Evolutionary conservation across 2,329 filamentous ascomycete genomes (phyloP).

Genomic region (Neodidymelliopsis sp.): DNA sequence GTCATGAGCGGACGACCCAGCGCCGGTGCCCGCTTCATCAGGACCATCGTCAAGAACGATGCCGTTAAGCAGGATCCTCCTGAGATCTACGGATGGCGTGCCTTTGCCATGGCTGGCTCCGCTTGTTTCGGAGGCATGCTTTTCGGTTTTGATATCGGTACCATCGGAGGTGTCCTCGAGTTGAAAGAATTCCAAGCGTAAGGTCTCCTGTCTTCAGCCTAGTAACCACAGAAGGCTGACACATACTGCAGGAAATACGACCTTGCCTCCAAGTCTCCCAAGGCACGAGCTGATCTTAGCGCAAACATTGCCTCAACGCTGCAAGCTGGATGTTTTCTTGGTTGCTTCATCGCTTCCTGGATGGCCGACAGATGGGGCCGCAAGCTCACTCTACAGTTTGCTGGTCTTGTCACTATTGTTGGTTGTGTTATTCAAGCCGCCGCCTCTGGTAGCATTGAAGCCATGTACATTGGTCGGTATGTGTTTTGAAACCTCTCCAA

Average conservation of each 20-base stretch:
- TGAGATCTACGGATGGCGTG: constrained; percentile 75
- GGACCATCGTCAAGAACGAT: constrained; percentile 70
- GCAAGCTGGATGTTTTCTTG: constrained; percentile 72
- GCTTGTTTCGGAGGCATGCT: constrained; percentile 74
- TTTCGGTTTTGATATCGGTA: constrained; percentile 72
- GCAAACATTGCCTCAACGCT: constrained; percentile 76
- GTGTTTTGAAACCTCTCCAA: constrained; percentile 26
- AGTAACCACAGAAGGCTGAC: constrained; percentile 1
- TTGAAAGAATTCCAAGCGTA: constrained; percentile 66
- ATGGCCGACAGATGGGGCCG: constrained; percentile 65
- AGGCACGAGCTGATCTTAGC: constrained; percentile 61
- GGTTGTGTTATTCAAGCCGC: constrained; percentile 71
- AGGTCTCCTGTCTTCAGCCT: constrained; percentile 21
- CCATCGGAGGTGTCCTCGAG: constrained; percentile 71
- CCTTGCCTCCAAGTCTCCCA: constrained; percentile 51
- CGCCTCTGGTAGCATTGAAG: constrained; percentile 65
- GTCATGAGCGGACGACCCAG: constrained; percentile 20
- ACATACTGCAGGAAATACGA: constrained; percentile 58
- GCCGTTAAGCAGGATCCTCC: constrained; percentile 72
- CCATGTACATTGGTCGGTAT: constrained; percentile 71
- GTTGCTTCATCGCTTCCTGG: constrained; percentile 66
- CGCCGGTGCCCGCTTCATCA: constrained; percentile 55
- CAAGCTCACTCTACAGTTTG: constrained; percentile 61
- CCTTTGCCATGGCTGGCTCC: constrained; percentile 68
- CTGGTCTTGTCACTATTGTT: constrained; percentile 64